Evolutionary conservation across 352 stramenopile genomes (phyloP), one percentile per base, ranked within the genome.

Genomic region (Phytophthora quininea): DNA sequence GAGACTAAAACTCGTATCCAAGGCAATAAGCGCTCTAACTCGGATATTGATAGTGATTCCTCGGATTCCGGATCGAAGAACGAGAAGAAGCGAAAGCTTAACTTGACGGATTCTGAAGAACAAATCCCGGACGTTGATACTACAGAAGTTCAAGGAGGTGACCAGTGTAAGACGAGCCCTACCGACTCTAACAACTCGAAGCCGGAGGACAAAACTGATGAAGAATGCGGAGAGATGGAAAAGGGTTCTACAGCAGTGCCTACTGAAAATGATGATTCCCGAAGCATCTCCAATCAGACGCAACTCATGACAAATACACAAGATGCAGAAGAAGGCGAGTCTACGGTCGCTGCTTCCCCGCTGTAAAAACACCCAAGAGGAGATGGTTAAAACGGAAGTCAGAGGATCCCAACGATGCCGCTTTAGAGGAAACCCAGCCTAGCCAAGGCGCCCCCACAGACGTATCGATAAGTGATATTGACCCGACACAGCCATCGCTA

Each of bases 341-440:
- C 15, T 29, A 31, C 30, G 52, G 38, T 47, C 11, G 43, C 56
- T 11, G 32, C 52, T n/a, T 64, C 61, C 2, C 58, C 67, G 53
- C 24, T 55, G 45, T 38, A 76, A n/a, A 79, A 77, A 69, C 75
- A 69, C 42, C 74, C 67, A 79, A 82, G 58, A 64, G 63, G 31
- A 67, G 63, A n/a, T 75, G 74, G 71, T 32, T 79, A 12, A 82
- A 71, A 27, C 74, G 64, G 33, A 83, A 83, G 47, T 69, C 64
- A 9, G 62, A 77, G 42, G 71, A 79, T 31, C 68, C 64, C 2
- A 33, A 71, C 19, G 62, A 79, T n/a, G 62, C 58, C 11, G 47
- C 58, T 3, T 37, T 69, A 19, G 10, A 67, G 12, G 51, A 46
- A 19, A 77, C 69, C 14, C 67, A 76, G 40, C 54, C 55, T 52